Evolutionary conservation across 345 rosid species (phyloP).

Genomic region (Laguncularia racemosa): DNA sequence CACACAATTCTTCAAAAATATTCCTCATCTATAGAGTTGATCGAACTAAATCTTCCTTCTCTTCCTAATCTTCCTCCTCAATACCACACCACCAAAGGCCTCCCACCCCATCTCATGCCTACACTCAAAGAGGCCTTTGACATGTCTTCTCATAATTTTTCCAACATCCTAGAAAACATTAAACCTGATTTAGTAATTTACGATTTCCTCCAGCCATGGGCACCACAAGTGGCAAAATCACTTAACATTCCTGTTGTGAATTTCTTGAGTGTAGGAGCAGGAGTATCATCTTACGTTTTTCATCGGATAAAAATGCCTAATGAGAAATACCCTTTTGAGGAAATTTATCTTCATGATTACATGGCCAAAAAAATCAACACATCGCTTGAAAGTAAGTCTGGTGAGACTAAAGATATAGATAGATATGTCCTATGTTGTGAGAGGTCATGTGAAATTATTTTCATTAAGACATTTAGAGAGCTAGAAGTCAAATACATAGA

Average conservation of each 20-base stretch:
- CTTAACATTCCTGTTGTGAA: slow-evolving; percentile 19
- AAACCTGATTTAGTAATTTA: slow-evolving; percentile 24
- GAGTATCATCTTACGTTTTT: not conserved
- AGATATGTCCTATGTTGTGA: slow-evolving; percentile 8
- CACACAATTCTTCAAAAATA: slow-evolving; percentile 2
- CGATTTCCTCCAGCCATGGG: slow-evolving; percentile 36
- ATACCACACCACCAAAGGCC: slow-evolving; percentile 33
- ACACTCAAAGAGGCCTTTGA: slow-evolving; percentile 27
- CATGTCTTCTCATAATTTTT: slow-evolving; percentile 16
- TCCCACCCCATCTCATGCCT: slow-evolving; percentile 24
- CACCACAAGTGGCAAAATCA: slow-evolving; percentile 13
- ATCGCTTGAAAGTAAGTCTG: not conserved
- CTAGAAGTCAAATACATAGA: slow-evolving; percentile 30
- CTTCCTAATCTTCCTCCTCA: slow-evolving; percentile 38
- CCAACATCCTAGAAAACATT: slow-evolving; percentile 7
- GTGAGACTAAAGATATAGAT: slow-evolving; percentile 1
- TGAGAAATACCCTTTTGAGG: slow-evolving; percentile 13
- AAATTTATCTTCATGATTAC: slow-evolving; percentile 2
- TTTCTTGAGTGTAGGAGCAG: slow-evolving; percentile 10
- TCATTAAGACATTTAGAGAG: slow-evolving; percentile 24
- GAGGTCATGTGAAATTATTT: slow-evolving; percentile 6
- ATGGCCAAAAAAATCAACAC: not conserved
- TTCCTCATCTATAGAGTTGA: slow-evolving; percentile 19
- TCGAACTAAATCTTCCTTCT: slow-evolving; percentile 26
- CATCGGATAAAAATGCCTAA: not conserved